Evolutionary conservation across 441 rosid genomes (phyloP).

Genomic region (Brassica balearica): DNA sequence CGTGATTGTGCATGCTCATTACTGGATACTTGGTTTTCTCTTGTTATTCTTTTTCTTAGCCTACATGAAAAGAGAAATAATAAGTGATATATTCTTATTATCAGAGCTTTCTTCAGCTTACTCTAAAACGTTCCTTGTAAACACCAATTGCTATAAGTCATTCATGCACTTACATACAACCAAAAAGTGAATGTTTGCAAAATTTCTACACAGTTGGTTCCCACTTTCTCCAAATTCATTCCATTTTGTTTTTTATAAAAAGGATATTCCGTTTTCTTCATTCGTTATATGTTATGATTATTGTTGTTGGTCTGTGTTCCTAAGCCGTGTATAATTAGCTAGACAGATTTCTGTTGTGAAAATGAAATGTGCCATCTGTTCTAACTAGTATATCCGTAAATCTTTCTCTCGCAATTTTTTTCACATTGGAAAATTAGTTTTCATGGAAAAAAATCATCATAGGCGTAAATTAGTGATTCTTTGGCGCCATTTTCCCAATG

Average conservation of each 20-base stretch:
- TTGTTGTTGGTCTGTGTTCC: not conserved
- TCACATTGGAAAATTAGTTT: not conserved
- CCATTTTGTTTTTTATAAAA: not conserved
- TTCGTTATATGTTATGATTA: not conserved
- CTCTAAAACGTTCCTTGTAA: conserved; percentile 9
- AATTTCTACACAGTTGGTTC: conserved; percentile 7
- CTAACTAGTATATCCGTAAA: not conserved
- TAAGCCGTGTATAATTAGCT: not conserved
- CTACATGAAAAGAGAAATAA: conserved; percentile 23
- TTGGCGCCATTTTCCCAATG: not conserved
- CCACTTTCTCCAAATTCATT: not conserved
- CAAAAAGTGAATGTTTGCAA: not conserved
- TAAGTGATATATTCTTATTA: conserved; percentile 4
- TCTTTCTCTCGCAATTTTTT: not conserved
- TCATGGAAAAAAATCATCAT: not conserved
- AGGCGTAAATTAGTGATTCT: not conserved
- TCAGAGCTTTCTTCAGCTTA: conserved; percentile 5
- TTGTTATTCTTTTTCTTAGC: conserved; percentile 1
- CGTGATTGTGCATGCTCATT: conserved; percentile 44
- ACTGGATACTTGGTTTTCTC: conserved; percentile 34
- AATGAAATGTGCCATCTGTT: not conserved
- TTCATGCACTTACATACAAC: not conserved
- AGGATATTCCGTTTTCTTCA: not conserved
- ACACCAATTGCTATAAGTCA: conserved; percentile 16
- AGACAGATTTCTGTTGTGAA: not conserved